Evolutionary conservation across 1,139 yeast species (phyloP), one percentile per base, ranked within the genome.

Genomic region (Geotrichum macrosporum): DNA sequence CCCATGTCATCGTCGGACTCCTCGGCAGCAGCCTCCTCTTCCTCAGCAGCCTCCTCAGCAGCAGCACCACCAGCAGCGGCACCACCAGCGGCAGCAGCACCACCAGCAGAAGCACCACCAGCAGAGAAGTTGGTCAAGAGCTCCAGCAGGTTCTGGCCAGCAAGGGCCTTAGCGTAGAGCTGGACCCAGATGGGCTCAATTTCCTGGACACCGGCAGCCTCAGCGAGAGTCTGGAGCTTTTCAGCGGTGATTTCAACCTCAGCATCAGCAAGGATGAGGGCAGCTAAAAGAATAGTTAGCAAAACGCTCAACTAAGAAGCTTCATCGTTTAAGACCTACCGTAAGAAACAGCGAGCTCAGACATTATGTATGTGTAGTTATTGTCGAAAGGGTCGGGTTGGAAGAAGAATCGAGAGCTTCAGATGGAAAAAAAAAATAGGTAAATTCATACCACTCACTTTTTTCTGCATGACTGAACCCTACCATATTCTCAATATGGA

Each of bases 261-360:
- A 67, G 96, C 86, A 75, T 89, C 97, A 64, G 96, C 96, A 75
- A 89, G 80, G 79, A 89, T 88, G 75, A 89, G 84, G 72, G 98
- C 94, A 73, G 97, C 96, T 58, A 44, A 3, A 40, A 37, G 4
- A 31, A 18, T 16, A n/a, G 27, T 27, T n/a, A 39, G 13, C 10
- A 8, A 8, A 22, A 21, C n/a, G 29, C n/a, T 22, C 6, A 5
- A 15, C 8, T 31, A 33, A 33, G 8, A n/a, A n/a, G 10, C 10
- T 20, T 22, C 31, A 35, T n/a, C 18, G 20, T 5, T 5, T n/a
- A 15, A 5, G 5, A 21, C 48, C 10, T 45, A 45, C 48, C 48
- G 48, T 46, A 46, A 30, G 48, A 46, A 46, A 46, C 48, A 46
- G 48, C 48, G 36, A 46, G 48, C 40, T 46, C 48, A 26, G 45